These are phyloP conservation scores for Gossypium schwendimanii DNA, from an alignment of 441 rosid genomes.

Conservation along the genomic window DNA sequence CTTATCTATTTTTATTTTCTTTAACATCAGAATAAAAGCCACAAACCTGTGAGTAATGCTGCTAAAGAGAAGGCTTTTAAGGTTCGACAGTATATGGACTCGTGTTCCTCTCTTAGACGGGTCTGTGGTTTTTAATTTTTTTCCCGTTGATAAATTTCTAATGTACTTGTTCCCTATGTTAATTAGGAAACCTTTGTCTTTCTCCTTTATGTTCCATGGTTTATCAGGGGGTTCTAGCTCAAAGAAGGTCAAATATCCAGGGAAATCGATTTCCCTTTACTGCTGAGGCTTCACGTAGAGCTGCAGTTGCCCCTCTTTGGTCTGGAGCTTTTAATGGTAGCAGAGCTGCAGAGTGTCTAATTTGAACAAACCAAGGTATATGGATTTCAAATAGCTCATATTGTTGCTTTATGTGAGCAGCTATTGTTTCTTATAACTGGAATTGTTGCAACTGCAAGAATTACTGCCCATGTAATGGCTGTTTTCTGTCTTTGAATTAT, in stretches of 20 bases:
- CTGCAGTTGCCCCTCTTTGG: conserved; percentile 41
- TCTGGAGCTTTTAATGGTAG: conserved; percentile 46
- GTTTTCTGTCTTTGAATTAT: conserved; percentile 5
- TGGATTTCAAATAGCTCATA: not conserved
- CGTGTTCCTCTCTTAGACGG: conserved; percentile 74
- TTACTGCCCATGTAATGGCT: not conserved
- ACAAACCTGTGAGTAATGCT: conserved; percentile 34
- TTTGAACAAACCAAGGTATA: conserved; percentile 64
- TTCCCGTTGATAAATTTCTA: not conserved
- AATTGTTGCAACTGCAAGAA: not conserved
- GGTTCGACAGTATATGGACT: conserved; percentile 47
- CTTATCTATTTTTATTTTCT: not conserved
- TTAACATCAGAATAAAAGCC: conserved; percentile 53
- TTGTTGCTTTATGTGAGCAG: not conserved
- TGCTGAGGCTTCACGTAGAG: conserved; percentile 51
- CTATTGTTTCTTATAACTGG: conserved; percentile 1
- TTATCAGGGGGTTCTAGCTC: conserved; percentile 66
- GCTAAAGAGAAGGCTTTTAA: conserved; percentile 41
- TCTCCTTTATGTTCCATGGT: not conserved
- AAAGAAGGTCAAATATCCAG: conserved; percentile 64
- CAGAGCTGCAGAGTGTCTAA: conserved; percentile 22
- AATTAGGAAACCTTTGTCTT: not conserved
- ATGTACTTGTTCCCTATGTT: not conserved
- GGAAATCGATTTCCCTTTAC: conserved; percentile 59
- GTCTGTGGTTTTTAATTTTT: conserved; percentile 25